Conservation (phyloP, 768 basidiomycete species). For the Phlegmacium glaucopus region DNA sequence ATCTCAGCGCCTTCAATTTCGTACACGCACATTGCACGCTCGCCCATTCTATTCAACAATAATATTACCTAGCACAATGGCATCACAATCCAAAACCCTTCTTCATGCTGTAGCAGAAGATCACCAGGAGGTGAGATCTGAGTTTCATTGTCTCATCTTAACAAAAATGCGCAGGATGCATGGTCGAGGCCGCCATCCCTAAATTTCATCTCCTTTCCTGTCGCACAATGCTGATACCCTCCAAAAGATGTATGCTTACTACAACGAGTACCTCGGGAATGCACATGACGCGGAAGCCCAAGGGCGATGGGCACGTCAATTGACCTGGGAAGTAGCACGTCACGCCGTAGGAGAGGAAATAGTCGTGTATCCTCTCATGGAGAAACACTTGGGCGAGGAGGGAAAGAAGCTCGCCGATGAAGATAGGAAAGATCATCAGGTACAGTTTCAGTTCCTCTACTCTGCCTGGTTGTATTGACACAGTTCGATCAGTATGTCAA, state of each 20-base stretch:
- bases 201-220: not conserved
- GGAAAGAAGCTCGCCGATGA: constrained; percentile 49
- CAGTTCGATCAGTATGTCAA: constrained; percentile 26
- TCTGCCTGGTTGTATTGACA: not conserved
- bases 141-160: no score
- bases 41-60: not conserved
- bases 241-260: constrained; percentile 53
- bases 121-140: constrained; percentile 16
- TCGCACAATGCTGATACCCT: not conserved
- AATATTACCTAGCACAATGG: constrained; percentile 2
- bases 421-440: constrained; percentile 57
- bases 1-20: no score
- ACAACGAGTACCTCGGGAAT: constrained; percentile 43
- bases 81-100: constrained; percentile 5
- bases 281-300: constrained; percentile 44
- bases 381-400: constrained; percentile 48
- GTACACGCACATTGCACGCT: no score
- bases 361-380: constrained; percentile 61
- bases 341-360: constrained; percentile 64
- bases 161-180: no score
- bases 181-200: not conserved
- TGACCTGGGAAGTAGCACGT: constrained; percentile 59
- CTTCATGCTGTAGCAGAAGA: constrained; percentile 17
- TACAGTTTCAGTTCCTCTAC: constrained; percentile 15
- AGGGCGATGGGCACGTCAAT: constrained; percentile 50